phyloP scores from a whole-genome alignment of 2,329 filamentous ascomycete species.

The Xylariaceae sp. region DNA sequence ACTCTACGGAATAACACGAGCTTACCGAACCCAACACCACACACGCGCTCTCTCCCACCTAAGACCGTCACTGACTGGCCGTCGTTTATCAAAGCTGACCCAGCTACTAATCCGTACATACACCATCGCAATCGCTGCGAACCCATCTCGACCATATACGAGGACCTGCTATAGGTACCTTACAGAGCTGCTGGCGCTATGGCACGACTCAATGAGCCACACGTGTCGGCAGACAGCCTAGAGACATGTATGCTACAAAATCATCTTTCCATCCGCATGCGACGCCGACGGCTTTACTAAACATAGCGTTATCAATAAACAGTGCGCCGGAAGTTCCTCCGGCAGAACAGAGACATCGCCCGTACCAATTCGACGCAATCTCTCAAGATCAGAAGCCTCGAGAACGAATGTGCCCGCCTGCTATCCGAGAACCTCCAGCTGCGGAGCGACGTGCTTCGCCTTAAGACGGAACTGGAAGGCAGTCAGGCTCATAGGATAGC shows the following conservation, averaged over 20 bases:
- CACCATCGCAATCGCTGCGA: conserved; percentile 4
- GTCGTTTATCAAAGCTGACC: not conserved
- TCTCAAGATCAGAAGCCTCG: conserved; percentile 68
- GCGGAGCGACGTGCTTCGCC: conserved; percentile 61
- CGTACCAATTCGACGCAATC: conserved; percentile 73
- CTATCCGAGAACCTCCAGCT: conserved; percentile 75
- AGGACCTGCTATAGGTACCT: conserved; percentile 16
- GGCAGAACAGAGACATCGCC: conserved; percentile 80
- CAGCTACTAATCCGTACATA: not conserved
- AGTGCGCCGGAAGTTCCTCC: conserved; percentile 75
- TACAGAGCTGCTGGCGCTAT: conserved; percentile 46
- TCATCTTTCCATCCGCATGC: not conserved
- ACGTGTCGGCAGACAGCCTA: conserved; percentile 61
- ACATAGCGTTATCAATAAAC: conserved; percentile 5
- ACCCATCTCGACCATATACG: conserved; percentile 6
- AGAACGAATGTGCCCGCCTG: conserved; percentile 68
- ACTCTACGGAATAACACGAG: not conserved
- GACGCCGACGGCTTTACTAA: conserved; percentile 4
- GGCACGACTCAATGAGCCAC: conserved; percentile 76
- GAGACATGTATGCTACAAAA: conserved; percentile 58
- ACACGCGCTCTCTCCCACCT: not conserved
- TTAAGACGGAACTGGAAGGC: conserved; percentile 63
- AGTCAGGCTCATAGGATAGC: conserved; percentile 54
- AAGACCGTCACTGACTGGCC: not conserved
- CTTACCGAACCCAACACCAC: conserved; percentile 6